Evolutionary conservation across 2,329 filamentous ascomycete genomes (phyloP), one percentile per base, ranked within the genome.

Genomic region (Fusarium nurragi): DNA sequence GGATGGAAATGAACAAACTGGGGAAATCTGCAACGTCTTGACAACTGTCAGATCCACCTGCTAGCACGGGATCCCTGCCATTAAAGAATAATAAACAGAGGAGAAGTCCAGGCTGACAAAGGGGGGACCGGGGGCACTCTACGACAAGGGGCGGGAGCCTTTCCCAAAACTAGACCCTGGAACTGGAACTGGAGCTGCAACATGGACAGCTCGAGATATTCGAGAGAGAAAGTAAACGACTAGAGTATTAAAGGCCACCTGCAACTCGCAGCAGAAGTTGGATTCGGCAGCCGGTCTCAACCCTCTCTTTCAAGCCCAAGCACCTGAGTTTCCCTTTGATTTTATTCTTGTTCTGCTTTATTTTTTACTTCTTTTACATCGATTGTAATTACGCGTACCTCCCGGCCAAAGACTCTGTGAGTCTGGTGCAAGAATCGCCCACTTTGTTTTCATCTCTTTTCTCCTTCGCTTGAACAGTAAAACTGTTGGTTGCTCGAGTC

Each of bases 221-320:
- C 30, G 30, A 46, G 25, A 64, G 60, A 46, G 52, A 53, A 45
- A 19, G 36, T 32, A 22, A 32, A 49, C 28, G 11, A 26, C 48
- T 23, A 64, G 48, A 64, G 63, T 67, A 67, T 67, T 66, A 64
- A 67, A 66, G 41, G 40, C 50, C 25, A 47, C 41, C 21, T 41
- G 46, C 58, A 67, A 46, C 49, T 38, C 58, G 41, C 53, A 40
- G n/a, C 34, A 55, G 13, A 23, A 52, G 18, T 49, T 40, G 26
- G 47, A 21, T 49, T 60, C 63, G 38, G 63, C 52, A 66, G 64
- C 63, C 60, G 63, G 63, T 52, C 63, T 64, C 63, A 60, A 51
- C 36, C 47, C 61, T 60, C 47, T 64, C 58, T 45, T 67, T 66
- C 58, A 48, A 54, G 28, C 38, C 21, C 9, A 25, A 51, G 37